These are phyloP conservation scores for Trametes versicolor DNA, from an alignment of 1,284 basidiomycete genomes.

Conservation along the genomic window DNA sequence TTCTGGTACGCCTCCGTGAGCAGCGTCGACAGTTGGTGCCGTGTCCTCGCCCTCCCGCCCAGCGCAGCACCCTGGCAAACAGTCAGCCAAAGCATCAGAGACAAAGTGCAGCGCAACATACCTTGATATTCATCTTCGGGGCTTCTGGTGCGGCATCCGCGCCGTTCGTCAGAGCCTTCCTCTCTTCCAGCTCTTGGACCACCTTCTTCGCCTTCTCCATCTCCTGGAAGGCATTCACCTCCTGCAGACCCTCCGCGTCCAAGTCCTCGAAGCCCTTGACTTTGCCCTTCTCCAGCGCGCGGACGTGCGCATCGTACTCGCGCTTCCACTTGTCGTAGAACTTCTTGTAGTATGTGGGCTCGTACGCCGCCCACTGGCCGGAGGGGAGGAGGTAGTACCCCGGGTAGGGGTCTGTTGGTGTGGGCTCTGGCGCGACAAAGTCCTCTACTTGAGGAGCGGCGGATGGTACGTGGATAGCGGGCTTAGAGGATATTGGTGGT, in stretches of 20 bases:
- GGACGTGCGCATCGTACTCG: conserved; percentile 75
- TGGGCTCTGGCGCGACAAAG: conserved; percentile 81
- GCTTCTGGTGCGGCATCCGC: conserved; percentile 60
- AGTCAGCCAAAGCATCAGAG: conserved; percentile 10
- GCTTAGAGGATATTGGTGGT: conserved; percentile 35
- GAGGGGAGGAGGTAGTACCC: conserved; percentile 90
- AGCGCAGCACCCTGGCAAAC: conserved; percentile 67
- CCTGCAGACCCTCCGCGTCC: conserved; percentile 62
- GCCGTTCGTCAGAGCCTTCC: conserved; percentile 73
- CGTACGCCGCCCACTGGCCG: conserved; percentile 83
- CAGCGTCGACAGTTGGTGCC: conserved; percentile 81
- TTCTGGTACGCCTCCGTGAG: conserved; percentile 83
- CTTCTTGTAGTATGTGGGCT: conserved; percentile 77
- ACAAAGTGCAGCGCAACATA: conserved; percentile 42
- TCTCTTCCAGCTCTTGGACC: conserved; percentile 75
- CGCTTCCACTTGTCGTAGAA: conserved; percentile 78
- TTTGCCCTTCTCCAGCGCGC: conserved; percentile 72
- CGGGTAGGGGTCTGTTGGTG: conserved; percentile 80
- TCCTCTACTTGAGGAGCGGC: conserved; percentile 76
- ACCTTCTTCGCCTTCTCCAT: conserved; percentile 79
- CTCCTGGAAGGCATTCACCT: conserved; percentile 75
- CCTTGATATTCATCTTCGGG: conserved; percentile 81
- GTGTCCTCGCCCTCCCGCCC: conserved; percentile 71
- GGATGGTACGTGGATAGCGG: conserved; percentile 51
- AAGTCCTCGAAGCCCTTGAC: conserved; percentile 73